Conservation (phyloP, 2,329 filamentous ascomycete genomes). For the Verticillium klebahnii region DNA sequence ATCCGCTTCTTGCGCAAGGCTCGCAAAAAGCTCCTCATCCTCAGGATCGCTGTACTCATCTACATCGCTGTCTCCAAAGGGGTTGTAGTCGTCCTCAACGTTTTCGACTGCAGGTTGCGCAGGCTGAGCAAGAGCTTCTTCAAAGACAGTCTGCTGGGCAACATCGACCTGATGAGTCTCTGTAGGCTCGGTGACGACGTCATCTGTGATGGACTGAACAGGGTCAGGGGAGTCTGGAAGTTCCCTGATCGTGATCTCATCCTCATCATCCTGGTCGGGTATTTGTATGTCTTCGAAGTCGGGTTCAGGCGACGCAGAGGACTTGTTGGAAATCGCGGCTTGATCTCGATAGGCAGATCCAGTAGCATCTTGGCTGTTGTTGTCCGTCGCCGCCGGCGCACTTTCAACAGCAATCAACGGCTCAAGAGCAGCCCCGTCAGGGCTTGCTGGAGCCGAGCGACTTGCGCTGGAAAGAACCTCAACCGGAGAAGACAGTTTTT, state of each 20-base stretch:
- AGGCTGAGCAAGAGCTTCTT: background rate
- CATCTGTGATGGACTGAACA: slow-evolving; percentile 6
- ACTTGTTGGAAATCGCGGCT: background rate
- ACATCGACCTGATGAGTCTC: slow-evolving; percentile 19
- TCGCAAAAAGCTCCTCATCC: slow-evolving; percentile 82
- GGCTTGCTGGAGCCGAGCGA: background rate
- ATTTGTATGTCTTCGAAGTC: slow-evolving; percentile 32
- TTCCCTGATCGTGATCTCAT: slow-evolving; percentile 20
- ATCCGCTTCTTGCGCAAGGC: slow-evolving; percentile 84
- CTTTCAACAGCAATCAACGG: background rate
- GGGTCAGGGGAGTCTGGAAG: slow-evolving; percentile 24
- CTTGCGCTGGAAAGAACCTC: background rate
- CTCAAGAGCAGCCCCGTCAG: background rate
- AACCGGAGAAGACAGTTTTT: slow-evolving; percentile 10
- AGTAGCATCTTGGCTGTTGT: background rate
- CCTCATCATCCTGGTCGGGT: slow-evolving; percentile 19
- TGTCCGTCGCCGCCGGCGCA: background rate
- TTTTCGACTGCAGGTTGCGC: slow-evolving; percentile 6
- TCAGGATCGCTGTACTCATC: slow-evolving; percentile 80
- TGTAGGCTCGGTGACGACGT: slow-evolving; percentile 23
- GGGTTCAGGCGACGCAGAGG: slow-evolving; percentile 13
- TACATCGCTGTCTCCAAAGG: slow-evolving; percentile 58
- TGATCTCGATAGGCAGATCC: background rate
- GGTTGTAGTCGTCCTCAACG: slow-evolving; percentile 28
- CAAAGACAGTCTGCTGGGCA: background rate